A percentile compares a stretch with the other conserved stretches of the same genome.
Conservation (phyloP, 2,329 filamentous ascomycete species). For the Pseudopyrenochaeta lycopersici region DNA sequence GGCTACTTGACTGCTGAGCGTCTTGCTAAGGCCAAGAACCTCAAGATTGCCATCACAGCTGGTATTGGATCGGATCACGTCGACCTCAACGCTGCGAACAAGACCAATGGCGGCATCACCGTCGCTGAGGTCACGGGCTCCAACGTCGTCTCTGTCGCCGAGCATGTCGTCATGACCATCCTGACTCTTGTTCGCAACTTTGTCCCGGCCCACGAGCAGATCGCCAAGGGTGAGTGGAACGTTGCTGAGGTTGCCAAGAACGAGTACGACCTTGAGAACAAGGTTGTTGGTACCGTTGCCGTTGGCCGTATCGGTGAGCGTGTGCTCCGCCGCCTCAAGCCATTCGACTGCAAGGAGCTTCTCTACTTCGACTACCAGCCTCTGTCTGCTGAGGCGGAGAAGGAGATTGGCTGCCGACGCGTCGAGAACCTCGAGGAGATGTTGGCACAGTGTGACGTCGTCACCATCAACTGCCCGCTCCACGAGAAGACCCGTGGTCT, state of each 20-base stretch:
- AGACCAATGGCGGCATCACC: slow-evolving; percentile 96
- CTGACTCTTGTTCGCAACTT: slow-evolving; percentile 97
- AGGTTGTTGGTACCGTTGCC: slow-evolving; percentile 96
- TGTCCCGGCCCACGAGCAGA: slow-evolving; percentile 94
- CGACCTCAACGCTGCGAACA: slow-evolving; percentile 96
- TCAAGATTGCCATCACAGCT: slow-evolving; percentile 96
- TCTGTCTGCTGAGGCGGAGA: slow-evolving; percentile 82
- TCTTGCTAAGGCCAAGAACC: slow-evolving; percentile 96
- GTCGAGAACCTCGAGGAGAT: slow-evolving; percentile 93
- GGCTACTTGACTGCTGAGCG: slow-evolving; percentile 97
- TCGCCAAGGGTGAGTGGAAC: slow-evolving; percentile 89
- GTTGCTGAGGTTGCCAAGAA: slow-evolving; percentile 97
- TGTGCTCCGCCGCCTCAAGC: slow-evolving; percentile 92
- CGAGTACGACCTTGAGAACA: slow-evolving; percentile 96
- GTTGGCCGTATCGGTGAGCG: slow-evolving; percentile 98
- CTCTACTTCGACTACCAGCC: slow-evolving; percentile 99
- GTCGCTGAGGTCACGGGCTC: slow-evolving; percentile 97
- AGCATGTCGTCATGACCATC: slow-evolving; percentile 99
- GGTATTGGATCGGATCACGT: slow-evolving; percentile 99
- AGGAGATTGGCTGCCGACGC: slow-evolving; percentile 93
- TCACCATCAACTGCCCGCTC: slow-evolving; percentile 99
- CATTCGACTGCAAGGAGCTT: slow-evolving; percentile 99
- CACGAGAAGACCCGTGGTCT: slow-evolving; percentile 97
- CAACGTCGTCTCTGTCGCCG: slow-evolving; percentile 97
- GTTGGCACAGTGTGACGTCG: slow-evolving; percentile 91